Conservation (phyloP, 345 rosid genomes). For the Arabis alpina region DNA sequence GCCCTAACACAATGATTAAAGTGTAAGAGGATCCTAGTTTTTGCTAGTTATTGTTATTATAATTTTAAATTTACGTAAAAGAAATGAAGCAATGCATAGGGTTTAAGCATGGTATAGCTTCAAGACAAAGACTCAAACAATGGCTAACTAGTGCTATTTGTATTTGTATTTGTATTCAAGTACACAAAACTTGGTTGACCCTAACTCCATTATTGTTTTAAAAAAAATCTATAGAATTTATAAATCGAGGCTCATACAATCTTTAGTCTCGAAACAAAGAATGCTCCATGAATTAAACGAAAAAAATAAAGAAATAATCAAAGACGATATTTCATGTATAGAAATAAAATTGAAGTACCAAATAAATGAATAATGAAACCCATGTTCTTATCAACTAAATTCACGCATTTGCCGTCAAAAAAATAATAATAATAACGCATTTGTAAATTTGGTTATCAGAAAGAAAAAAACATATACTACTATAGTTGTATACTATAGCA, state of each 20-base stretch:
- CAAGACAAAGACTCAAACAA: slow-evolving; percentile 19
- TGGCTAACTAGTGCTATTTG: background rate
- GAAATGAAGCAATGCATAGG: slow-evolving; percentile 14
- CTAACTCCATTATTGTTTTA: background rate
- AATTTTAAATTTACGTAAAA: slow-evolving; percentile 3
- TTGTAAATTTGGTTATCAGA: background rate
- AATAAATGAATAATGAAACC: background rate
- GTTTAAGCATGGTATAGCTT: slow-evolving; percentile 27
- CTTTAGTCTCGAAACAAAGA: slow-evolving; percentile 21
- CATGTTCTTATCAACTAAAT: slow-evolving; percentile 4
- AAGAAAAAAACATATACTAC: background rate
- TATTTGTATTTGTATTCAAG: background rate
- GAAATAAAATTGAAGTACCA: slow-evolving; percentile 2
- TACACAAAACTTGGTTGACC: slow-evolving; percentile 9
- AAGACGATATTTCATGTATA: slow-evolving; percentile 7
- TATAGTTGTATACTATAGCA: too few species aligned
- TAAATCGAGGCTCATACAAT: too few species aligned
- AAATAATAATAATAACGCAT: too few species aligned
- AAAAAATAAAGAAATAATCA: background rate
- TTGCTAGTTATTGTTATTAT: slow-evolving; percentile 7
- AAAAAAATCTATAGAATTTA: too few species aligned
- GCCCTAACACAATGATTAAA: slow-evolving; percentile 14
- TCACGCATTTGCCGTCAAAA: background rate
- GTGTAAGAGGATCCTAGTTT: slow-evolving; percentile 1
- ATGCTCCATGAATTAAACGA: slow-evolving; percentile 9